Conservation (phyloP, 1,139 yeast genomes). For the Magnusiomyces tetraspermus region DNA sequence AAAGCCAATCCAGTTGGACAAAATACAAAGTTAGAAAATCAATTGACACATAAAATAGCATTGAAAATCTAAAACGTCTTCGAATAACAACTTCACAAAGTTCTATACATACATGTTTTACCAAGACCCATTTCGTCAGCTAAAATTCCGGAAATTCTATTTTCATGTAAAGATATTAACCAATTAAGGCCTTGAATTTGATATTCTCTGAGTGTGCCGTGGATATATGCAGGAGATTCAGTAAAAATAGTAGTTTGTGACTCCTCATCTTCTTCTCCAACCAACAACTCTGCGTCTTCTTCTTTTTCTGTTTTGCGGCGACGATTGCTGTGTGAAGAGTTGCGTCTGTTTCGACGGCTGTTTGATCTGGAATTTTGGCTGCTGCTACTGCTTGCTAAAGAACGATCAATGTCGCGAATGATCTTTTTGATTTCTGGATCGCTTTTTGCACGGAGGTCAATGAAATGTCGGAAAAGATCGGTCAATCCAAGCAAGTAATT, state of each 20-base stretch:
- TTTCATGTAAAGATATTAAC: slow-evolving; percentile 75
- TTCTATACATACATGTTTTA: slow-evolving; percentile 51
- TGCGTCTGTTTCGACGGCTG: slow-evolving; percentile 15
- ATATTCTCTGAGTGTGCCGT: slow-evolving; percentile 37
- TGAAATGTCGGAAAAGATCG: slow-evolving; percentile 81
- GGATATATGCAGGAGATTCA: slow-evolving; percentile 62
- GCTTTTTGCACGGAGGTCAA: slow-evolving; percentile 68
- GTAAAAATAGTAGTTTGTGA: slow-evolving; percentile 51
- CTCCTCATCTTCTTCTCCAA: slow-evolving; percentile 52
- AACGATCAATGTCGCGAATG: slow-evolving; percentile 43
- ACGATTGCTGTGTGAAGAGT: slow-evolving; percentile 21
- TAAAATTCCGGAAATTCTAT: slow-evolving; percentile 78
- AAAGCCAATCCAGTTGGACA: neutral
- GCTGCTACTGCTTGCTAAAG: slow-evolving; percentile 3
- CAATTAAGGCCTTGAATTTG: slow-evolving; percentile 92
- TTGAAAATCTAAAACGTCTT: neutral
- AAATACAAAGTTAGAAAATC: no score
- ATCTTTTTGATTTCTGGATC: slow-evolving; percentile 59
- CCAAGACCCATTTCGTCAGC: slow-evolving; percentile 99
- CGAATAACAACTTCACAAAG: no score
- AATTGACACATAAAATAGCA: no score
- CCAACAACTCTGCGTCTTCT: slow-evolving; percentile 83
- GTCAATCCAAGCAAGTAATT: slow-evolving; percentile 75
- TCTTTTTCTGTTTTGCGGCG: slow-evolving; percentile 46
- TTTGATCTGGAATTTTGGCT: neutral